Conservation (phyloP, 2,329 filamentous ascomycete genomes). For the Apiospora saccharicola region DNA sequence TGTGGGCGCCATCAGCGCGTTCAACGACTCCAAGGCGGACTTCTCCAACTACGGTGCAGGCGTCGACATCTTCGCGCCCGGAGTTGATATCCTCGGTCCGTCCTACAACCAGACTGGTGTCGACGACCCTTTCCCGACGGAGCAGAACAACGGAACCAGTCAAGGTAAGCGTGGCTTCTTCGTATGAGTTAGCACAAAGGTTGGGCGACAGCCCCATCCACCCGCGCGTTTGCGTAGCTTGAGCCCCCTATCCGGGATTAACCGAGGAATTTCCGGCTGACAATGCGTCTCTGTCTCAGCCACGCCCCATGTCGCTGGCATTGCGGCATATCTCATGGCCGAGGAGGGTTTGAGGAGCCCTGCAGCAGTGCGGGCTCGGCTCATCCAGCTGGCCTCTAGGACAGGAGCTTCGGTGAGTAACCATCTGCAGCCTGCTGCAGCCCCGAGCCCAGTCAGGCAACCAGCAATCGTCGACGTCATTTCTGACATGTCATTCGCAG, state of each 20-base stretch:
- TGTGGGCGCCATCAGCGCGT: conserved; percentile 32
- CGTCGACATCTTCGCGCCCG: conserved; percentile 33
- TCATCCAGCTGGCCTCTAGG: conserved; percentile 25
- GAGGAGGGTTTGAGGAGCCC: conserved; percentile 28
- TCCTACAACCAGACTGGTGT: conserved; percentile 44
- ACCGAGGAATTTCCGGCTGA: background rate
- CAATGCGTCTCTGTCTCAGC: conserved; percentile 36
- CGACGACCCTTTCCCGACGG: conserved; percentile 53
- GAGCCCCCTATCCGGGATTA: background rate
- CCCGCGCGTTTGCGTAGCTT: too few species aligned
- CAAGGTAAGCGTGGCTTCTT: too few species aligned
- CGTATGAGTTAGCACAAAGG: background rate
- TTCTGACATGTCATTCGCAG: background rate
- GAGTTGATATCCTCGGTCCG: conserved; percentile 42
- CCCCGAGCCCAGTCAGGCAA: too few species aligned
- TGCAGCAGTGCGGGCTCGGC: conserved; percentile 28
- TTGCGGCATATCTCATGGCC: conserved; percentile 53
- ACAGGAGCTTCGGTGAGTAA: background rate
- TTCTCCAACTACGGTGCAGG: conserved; percentile 36
- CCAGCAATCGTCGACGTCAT: background rate
- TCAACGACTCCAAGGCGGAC: conserved; percentile 28
- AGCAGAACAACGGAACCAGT: conserved; percentile 44
- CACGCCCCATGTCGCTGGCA: conserved; percentile 59
- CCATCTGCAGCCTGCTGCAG: background rate
- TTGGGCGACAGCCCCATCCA: background rate